Base-by-base conservation (phyloP, 768 basidiomycete genomes). In the Tylopilus felleus region DNA sequence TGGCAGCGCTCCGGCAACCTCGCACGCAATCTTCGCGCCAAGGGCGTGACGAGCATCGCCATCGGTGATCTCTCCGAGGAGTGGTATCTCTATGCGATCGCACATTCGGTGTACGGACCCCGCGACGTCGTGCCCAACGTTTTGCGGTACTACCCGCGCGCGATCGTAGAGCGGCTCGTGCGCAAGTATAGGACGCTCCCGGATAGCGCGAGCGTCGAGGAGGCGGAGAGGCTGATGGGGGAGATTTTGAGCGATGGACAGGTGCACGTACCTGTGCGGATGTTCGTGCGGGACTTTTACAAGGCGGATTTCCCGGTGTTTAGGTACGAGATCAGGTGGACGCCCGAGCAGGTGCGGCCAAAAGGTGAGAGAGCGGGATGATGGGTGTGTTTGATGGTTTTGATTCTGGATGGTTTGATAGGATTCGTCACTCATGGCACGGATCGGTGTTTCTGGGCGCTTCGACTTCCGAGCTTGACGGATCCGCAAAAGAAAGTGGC, bases 71-170 rank as follows among this genome's bases (percentile, higher is more conserved):
- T 88, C 47, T 75, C 73, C 16, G 86, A 90, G 60, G 88, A 90
- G 66, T 90, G 88, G n/a, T 87, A 82, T 65, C 76, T 89, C 47
- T 90, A 89, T 60, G 80, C 85, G 14, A 83, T 89, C 59, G 81
- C 86, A 5, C 81, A 88, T 64, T 80, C 82, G 0, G 77, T 88
- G 45, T 48, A 65, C 12, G 68, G 73, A 9, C 69, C 75, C 21
- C 58, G 58, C 22, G 88, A 90, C 57, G 73, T 89, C 10, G 63
- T 77, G 25, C 73, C 74, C 9, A 87, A 86, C 59, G 61, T 90
- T 45, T 68, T 75, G 61, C 69, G 87, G 51, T 90, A 86, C 63
- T 88, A 83, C 65, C 77, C 81, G 2, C 64, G 53, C 14, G 72
- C 76, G 10, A 67, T 84, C 33, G 78, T 80, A 5, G 60, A 72